A percentile compares a stretch with the other conserved stretches of the same genome.
phyloP scores from a whole-genome alignment of 805 yeast species.

The Dipodascus geniculatus region DNA sequence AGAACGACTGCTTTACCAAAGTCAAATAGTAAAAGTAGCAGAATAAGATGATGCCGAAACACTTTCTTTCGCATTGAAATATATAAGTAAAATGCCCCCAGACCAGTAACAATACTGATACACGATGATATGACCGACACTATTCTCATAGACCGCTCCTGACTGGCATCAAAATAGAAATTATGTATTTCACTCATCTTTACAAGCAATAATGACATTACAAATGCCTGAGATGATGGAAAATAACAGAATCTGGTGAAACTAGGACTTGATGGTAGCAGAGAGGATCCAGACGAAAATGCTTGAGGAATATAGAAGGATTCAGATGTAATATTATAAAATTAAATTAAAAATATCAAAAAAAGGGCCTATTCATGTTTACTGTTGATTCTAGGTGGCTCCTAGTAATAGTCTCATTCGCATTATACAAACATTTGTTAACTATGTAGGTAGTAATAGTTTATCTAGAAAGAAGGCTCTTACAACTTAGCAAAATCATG shows the following conservation, averaged over 20 bases:
- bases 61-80: slow-evolving; percentile 2
- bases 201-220: not conserved
- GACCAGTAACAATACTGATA: slow-evolving; percentile 40
- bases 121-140: slow-evolving; percentile 39
- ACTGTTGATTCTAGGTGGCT: no score
- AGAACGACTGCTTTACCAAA: slow-evolving; percentile 57
- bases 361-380: not conserved
- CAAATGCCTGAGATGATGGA: not conserved
- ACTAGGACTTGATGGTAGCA: no score
- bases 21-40: slow-evolving; percentile 55
- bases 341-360: no score
- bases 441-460: no score
- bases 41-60: slow-evolving; percentile 39
- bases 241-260: no score
- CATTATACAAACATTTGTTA: not conserved
- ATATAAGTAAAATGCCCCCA: slow-evolving; percentile 47
- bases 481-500: no score
- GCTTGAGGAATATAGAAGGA: not conserved
- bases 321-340: not conserved
- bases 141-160: slow-evolving; percentile 19
- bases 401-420: not conserved
- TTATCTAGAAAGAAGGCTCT: no score
- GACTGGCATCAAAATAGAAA: not conserved
- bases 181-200: not conserved
- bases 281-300: no score